Conservation (phyloP, 1,139 yeast genomes). For the Protomyces inouyei region DNA sequence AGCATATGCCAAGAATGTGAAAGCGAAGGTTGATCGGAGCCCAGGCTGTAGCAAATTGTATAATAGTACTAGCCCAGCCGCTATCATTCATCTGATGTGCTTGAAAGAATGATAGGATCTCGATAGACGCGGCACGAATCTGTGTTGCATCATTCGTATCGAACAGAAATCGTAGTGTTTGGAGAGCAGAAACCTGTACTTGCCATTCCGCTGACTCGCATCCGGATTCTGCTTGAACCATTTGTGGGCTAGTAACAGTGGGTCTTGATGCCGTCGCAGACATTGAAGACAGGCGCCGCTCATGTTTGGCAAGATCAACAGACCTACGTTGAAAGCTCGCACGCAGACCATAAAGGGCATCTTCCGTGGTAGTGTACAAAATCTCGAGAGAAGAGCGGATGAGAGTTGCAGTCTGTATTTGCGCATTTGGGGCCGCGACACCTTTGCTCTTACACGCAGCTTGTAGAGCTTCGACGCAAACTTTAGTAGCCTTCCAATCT, state of each 20-base stretch:
- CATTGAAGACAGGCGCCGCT: conserved; percentile 6
- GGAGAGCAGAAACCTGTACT: conserved; percentile 32
- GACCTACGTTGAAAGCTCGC: neutral
- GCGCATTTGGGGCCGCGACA: neutral
- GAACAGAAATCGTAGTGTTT: conserved; percentile 41
- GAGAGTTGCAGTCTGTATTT: neutral
- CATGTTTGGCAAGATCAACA: neutral
- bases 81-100: conserved; percentile 34
- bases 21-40: conserved; percentile 86
- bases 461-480: neutral
- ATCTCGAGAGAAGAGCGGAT: neutral
- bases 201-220: conserved; percentile 26
- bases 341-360: neutral
- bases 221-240: neutral
- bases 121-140: conserved; percentile 40
- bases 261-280: conserved; percentile 19
- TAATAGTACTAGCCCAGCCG: conserved; percentile 54
- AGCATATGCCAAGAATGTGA: conserved; percentile 51
- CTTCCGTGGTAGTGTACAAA: neutral
- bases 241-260: neutral
- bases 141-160: conserved; percentile 42
- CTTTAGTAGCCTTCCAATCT: neutral
- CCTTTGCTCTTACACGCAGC: neutral
- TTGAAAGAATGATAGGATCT: conserved; percentile 40
- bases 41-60: conserved; percentile 67